Evolutionary conservation across 768 basidiomycete species (phyloP).

Genomic region (Suillus brevipes): DNA sequence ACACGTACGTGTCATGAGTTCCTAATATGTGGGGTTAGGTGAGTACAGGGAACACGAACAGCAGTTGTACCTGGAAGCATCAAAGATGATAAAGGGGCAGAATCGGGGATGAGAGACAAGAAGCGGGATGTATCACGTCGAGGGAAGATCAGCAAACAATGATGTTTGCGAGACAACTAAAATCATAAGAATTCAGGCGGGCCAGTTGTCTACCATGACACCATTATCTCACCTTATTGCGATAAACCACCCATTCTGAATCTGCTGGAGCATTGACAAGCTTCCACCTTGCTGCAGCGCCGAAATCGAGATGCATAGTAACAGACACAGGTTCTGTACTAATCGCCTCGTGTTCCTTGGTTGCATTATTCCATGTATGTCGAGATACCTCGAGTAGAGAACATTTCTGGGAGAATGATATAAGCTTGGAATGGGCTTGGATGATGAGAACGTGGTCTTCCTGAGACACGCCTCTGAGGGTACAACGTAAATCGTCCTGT

Average conservation of each 20-base stretch:
- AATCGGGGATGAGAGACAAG: constrained; percentile 63
- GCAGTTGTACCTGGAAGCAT: constrained; percentile 66
- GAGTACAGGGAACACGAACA: constrained; percentile 15
- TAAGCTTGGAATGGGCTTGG: constrained; percentile 25
- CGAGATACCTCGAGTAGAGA: constrained; percentile 19
- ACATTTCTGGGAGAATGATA: constrained; percentile 21
- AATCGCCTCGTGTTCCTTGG: constrained; percentile 21
- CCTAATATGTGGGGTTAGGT: constrained; percentile 34
- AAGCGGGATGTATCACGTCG: constrained; percentile 59
- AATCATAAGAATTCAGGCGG: background rate
- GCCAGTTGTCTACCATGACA: background rate
- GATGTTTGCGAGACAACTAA: constrained; percentile 48
- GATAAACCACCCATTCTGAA: constrained; percentile 61
- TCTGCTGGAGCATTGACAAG: constrained; percentile 40
- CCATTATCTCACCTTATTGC: constrained; percentile 44
- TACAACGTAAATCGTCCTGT: constrained; percentile 25
- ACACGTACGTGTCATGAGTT: constrained; percentile 68
- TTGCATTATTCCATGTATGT: constrained; percentile 15
- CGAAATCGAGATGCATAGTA: constrained; percentile 23
- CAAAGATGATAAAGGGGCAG: constrained; percentile 67
- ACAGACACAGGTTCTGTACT: constrained; percentile 14
- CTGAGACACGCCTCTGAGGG: constrained; percentile 6
- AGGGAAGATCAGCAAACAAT: constrained; percentile 58
- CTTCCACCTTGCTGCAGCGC: constrained; percentile 45
- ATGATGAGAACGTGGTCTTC: constrained; percentile 18